These are phyloP conservation scores for Buddleja alternifolia DNA, from an alignment of 257 asterid species.

Conservation along the genomic window DNA sequence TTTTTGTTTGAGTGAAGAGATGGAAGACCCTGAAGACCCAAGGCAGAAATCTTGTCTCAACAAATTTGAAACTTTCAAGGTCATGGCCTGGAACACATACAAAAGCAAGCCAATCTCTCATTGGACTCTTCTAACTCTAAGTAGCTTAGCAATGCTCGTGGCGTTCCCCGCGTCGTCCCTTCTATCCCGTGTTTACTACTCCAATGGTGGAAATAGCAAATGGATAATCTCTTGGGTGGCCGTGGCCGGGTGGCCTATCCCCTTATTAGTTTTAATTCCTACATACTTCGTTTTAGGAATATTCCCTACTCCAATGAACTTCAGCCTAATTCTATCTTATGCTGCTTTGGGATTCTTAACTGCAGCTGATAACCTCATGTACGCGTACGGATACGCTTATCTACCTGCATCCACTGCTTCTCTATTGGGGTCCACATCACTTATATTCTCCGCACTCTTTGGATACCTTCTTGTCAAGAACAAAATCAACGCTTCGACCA, in stretches of 20 bases:
- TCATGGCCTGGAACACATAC: slow-evolving; percentile 42
- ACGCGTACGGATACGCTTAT: slow-evolving; percentile 90
- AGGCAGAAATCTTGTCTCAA: slow-evolving; percentile 38
- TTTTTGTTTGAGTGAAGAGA: slow-evolving; percentile 41
- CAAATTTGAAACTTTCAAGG: slow-evolving; percentile 36
- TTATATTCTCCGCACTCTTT: slow-evolving; percentile 74
- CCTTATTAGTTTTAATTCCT: slow-evolving; percentile 64
- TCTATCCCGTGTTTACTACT: slow-evolving; percentile 75
- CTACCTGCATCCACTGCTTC: slow-evolving; percentile 95
- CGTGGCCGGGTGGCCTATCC: slow-evolving; percentile 94
- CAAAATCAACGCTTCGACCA: slow-evolving; percentile 66
- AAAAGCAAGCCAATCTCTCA: slow-evolving; percentile 67
- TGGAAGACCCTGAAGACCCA: slow-evolving; percentile 53
- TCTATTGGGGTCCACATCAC: slow-evolving; percentile 71
- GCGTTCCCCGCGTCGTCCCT: slow-evolving; percentile 93
- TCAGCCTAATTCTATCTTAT: slow-evolving; percentile 60
- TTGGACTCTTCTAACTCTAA: slow-evolving; percentile 73
- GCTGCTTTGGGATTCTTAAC: slow-evolving; percentile 66
- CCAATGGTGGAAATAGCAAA: slow-evolving; percentile 85
- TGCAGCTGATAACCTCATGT: slow-evolving; percentile 90
- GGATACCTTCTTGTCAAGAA: slow-evolving; percentile 80
- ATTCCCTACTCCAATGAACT: slow-evolving; percentile 64
- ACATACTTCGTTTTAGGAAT: slow-evolving; percentile 52
- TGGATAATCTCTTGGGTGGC: slow-evolving; percentile 95
- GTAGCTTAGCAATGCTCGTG: slow-evolving; percentile 70